These are phyloP conservation scores for Davidsoniella virescens DNA, from an alignment of 2,329 filamentous ascomycete species.

Conservation along the genomic window DNA sequence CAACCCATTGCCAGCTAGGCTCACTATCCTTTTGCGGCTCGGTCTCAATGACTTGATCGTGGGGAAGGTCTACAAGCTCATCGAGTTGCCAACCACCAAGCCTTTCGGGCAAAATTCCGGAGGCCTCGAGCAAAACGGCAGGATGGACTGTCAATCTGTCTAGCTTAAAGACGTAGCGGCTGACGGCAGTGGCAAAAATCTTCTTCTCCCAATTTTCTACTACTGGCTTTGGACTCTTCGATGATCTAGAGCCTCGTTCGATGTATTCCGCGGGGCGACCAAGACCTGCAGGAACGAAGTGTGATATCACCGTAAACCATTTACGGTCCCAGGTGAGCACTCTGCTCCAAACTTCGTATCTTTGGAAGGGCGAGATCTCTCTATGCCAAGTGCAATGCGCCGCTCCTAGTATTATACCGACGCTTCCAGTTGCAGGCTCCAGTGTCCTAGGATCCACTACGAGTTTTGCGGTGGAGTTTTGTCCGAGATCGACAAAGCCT, in stretches of 20 bases:
- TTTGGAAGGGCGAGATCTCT: conserved; percentile 53
- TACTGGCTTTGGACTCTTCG: conserved; percentile 18
- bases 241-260: conserved; percentile 16
- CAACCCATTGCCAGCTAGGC: conserved; percentile 43
- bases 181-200: conserved; percentile 54
- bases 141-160: conserved; percentile 73
- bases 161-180: conserved; percentile 72
- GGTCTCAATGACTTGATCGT: conserved; percentile 18
- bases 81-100: conserved; percentile 46
- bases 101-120: conserved; percentile 56
- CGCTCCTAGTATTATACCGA: conserved; percentile 53
- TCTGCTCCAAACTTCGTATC: conserved; percentile 58
- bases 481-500: conserved; percentile 35
- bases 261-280: conserved; percentile 40
- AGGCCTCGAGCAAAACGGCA: conserved; percentile 53
- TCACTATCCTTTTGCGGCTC: conserved; percentile 15
- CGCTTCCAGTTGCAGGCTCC: conserved; percentile 32
- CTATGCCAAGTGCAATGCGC: conserved; percentile 58
- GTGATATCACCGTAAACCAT: conserved; percentile 63
- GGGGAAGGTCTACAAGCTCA: conserved; percentile 23
- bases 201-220: conserved; percentile 38
- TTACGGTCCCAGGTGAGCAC: conserved; percentile 64
- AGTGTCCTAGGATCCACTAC: conserved; percentile 33
- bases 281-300: conserved; percentile 50
- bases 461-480: conserved; percentile 33